phyloP scores from a whole-genome alignment of 2,329 filamentous ascomycete species.

The Incumbomyces lentus region DNA sequence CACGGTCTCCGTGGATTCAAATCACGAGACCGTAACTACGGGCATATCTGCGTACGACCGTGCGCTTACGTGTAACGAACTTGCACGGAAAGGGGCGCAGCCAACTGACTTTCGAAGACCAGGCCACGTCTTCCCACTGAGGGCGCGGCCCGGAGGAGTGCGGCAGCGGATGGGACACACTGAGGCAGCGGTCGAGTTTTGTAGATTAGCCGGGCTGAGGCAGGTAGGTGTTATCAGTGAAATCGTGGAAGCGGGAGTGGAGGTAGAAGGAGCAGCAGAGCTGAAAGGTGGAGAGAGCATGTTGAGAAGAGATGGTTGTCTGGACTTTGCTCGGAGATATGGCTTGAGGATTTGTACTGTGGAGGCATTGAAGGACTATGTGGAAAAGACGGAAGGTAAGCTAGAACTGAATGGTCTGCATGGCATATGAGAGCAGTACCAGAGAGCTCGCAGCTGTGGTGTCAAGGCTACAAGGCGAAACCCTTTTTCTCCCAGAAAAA shows the following conservation, averaged over 20 bases:
- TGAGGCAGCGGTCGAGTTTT: slow-evolving; percentile 87
- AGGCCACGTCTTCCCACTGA: slow-evolving; percentile 81
- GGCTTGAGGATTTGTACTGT: slow-evolving; percentile 92
- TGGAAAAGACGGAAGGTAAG: slow-evolving; percentile 61
- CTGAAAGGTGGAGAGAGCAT: slow-evolving; percentile 61
- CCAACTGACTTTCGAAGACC: slow-evolving; percentile 63
- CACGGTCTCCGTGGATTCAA: slow-evolving; percentile 77
- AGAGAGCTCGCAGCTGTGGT: neutral
- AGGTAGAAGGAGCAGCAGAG: slow-evolving; percentile 49
- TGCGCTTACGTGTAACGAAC: slow-evolving; percentile 64
- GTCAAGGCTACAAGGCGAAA: neutral
- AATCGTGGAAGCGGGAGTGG: slow-evolving; percentile 73
- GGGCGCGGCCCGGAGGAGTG: slow-evolving; percentile 69
- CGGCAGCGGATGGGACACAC: slow-evolving; percentile 75
- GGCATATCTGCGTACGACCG: slow-evolving; percentile 87
- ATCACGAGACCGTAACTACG: slow-evolving; percentile 63
- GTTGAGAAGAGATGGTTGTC: slow-evolving; percentile 80
- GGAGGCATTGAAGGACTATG: slow-evolving; percentile 70
- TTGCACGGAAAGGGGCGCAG: slow-evolving; percentile 56
- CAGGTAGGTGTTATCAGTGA: slow-evolving; percentile 77
- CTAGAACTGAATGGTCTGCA: neutral
- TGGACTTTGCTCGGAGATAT: slow-evolving; percentile 79
- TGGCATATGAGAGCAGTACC: too few species aligned
- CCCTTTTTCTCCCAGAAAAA: too few species aligned
- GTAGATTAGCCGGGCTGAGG: slow-evolving; percentile 68